Conservation (phyloP, 1,139 yeast genomes). For the Chernovozyma aurita region DNA sequence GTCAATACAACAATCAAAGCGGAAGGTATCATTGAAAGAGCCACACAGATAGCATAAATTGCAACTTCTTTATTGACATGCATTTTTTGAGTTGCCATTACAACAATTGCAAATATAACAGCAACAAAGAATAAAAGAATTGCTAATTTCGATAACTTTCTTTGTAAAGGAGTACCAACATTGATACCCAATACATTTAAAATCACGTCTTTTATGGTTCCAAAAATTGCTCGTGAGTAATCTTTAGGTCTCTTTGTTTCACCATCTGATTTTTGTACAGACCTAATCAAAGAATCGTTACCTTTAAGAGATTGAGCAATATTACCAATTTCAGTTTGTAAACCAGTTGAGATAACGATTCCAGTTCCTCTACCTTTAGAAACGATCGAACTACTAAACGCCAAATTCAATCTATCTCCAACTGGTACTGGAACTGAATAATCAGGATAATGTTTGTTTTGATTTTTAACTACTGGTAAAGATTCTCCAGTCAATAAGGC, state of each 20-base stretch:
- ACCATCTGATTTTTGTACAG: conserved; percentile 11
- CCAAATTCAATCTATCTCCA: conserved; percentile 41
- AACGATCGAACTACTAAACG: conserved; percentile 41
- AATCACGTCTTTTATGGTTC: conserved; percentile 41
- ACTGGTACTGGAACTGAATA: conserved; percentile 29
- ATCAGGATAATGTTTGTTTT: conserved; percentile 19
- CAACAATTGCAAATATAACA: conserved; percentile 33
- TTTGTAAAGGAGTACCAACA: conserved; percentile 43
- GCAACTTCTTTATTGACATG: conserved; percentile 40
- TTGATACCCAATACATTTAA: conserved; percentile 33
- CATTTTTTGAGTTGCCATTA: conserved; percentile 34
- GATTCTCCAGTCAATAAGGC: conserved; percentile 54
- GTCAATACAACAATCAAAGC: conserved; percentile 54
- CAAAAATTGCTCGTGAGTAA: conserved; percentile 42
- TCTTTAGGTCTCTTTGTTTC: conserved; percentile 35
- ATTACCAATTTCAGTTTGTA: conserved; percentile 45
- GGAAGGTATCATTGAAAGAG: conserved; percentile 53
- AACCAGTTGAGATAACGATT: conserved; percentile 43
- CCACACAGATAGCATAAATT: conserved; percentile 38
- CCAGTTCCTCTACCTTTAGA: conserved; percentile 47
- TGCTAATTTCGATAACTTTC: conserved; percentile 43
- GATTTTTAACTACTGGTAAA: conserved; percentile 34
- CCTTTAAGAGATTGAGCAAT: conserved; percentile 33
- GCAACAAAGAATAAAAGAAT: conserved; percentile 36
- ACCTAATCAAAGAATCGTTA: conserved; percentile 9